Evolutionary conservation across 345 rosid genomes (phyloP), one percentile per base, ranked within the genome.

Genomic region (Iberis pinnata): DNA sequence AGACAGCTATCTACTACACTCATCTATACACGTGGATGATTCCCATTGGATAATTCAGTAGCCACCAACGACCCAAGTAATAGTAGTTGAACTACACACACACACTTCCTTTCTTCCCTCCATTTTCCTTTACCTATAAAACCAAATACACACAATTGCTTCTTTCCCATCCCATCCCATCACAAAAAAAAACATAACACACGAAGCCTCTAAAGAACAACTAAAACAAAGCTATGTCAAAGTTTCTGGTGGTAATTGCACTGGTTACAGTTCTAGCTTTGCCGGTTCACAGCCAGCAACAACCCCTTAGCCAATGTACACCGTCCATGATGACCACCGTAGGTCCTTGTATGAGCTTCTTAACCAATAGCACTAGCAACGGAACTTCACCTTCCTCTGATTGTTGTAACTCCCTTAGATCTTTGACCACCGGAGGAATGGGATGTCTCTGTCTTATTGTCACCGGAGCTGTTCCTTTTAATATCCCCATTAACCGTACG

Each of bases 391-490:
- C 93, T 0, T 67, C 80, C 1, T 39, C 76, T 2, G 80, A 61
- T 53, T 87, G 96, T 24, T 87, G 98, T 66, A 51, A 49, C 60
- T 62, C 96, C 0, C 73, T 90, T 31, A 78, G 61, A 65, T 74
- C 73, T 29, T 78, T 90, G 13, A 77, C 88, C 2, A 69, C 73
- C 18, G 47, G 54, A 14, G 75, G 95, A 53, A 66, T 73, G 79
- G 83, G 76, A 53, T 90, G 98, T 67, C 27, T 76, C 2, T 90
- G 96, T 75, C 86, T 80, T 20, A 49, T 87, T 54, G 78, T 72
- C 2, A 81, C 80, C 0, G 96, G 79, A 42, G 67, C 58, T 58
- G 73, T 87, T 49, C 96, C 98, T 1, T 78, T 90, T 50, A 77
- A 58, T 19, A 9, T 84, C 13, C 95, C 96, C 1, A 63, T 87